These are phyloP conservation scores for Aphanoascus verrucosus DNA, from an alignment of 2,329 filamentous ascomycete genomes.

Conservation along the genomic window DNA sequence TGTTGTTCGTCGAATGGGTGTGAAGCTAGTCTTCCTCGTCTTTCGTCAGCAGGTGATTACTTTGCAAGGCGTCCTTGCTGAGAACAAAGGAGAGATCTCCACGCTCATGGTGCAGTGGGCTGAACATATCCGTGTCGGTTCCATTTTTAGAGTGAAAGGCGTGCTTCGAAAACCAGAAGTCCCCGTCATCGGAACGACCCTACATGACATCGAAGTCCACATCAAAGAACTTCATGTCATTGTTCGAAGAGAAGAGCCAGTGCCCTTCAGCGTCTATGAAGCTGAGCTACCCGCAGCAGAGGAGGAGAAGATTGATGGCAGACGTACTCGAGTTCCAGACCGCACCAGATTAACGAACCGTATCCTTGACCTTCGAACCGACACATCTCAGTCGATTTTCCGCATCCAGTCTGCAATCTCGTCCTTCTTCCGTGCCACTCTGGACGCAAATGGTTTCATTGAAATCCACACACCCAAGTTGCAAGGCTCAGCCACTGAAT, in stretches of 20 bases:
- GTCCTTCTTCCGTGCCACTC: conserved; percentile 64
- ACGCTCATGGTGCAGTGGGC: conserved; percentile 77
- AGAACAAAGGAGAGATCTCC: conserved; percentile 51
- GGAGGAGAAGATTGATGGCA: conserved; percentile 45
- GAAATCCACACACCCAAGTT: conserved; percentile 93
- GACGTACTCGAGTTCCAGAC: conserved; percentile 54
- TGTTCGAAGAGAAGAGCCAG: conserved; percentile 48
- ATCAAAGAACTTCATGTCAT: conserved; percentile 57
- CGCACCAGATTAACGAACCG: conserved; percentile 67
- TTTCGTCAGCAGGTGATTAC: conserved; percentile 75
- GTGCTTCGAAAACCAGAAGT: conserved; percentile 62
- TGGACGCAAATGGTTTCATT: conserved; percentile 69
- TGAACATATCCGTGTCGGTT: conserved; percentile 68
- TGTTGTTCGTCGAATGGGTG: conserved; percentile 69
- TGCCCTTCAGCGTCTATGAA: conserved; percentile 61
- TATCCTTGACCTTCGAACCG: conserved; percentile 75
- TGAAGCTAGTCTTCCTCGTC: conserved; percentile 72
- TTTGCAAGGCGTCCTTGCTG: conserved; percentile 68
- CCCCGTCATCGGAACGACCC: conserved; percentile 61
- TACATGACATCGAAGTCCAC: conserved; percentile 65
- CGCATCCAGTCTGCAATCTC: conserved; percentile 72
- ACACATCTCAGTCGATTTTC: conserved; percentile 77
- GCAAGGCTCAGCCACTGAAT: conserved; percentile 81
- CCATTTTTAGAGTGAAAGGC: conserved; percentile 65
- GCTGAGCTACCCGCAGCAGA: conserved; percentile 52